Base-by-base conservation (phyloP, 208 protist genomes). In the Acanthamoeba culbertsoni region DNA sequence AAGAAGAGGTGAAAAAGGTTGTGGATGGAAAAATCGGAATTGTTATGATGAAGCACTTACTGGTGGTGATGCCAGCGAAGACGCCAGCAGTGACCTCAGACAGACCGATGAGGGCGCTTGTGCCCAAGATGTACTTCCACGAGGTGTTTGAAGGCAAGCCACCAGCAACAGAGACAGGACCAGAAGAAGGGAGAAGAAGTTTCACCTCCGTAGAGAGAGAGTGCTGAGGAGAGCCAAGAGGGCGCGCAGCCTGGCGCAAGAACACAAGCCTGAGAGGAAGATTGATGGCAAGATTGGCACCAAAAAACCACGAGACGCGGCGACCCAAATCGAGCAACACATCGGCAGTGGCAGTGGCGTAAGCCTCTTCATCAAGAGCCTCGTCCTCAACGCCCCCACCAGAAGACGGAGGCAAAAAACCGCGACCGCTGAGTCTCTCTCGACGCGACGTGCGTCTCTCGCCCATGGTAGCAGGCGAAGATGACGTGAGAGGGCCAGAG, bases 201-300 rank as follows among this genome's bases (percentile, higher is more conserved):
- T 46, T 77, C 31, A 88, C 45, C 45, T 59, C 77, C 2, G 26
- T 18, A 4, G 26, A 2, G 8, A 88, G 45, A 4, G 48, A 63
- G 33, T 62, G n/a, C 45, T 43, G 77, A 2, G 77, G 77, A 10
- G 5, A 28, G 77, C 77, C 77, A 18, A 62, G 48, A 14, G 77
- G 77, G 77, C 48, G 48, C 1, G 77, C 77, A 23, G 77, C 77
- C 77, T 88, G 77, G 45, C 77, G 77, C 1, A 88, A 45, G 3
- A 37, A 88, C 12, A 88, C 51, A n/a, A 88, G 45, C 77, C 77
- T 51, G 31, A 88, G 45, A n/a, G 77, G 77, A 37, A 88, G 33
- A 62, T 88, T 88, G 37, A 88, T 45, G 77, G 51, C 51, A 18
- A 88, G 46, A 88, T 88, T 88, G 77, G 77, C 77, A 14, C 77